phyloP scores from a whole-genome alignment of 371 early-diverging fungal species.

The Chytridium lagenaria region DNA sequence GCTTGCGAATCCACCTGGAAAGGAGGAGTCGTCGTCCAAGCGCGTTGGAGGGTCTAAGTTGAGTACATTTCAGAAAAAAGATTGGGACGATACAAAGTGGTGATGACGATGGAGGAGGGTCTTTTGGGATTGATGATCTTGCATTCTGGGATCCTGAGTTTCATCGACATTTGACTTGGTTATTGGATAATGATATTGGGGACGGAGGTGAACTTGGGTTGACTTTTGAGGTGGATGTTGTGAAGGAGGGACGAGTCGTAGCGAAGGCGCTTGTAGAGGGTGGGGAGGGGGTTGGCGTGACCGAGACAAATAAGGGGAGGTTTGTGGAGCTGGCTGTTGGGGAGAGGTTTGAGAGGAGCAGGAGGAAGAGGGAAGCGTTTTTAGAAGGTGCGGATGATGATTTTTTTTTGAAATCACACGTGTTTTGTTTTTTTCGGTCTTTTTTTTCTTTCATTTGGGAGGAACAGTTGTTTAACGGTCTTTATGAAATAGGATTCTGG shows the following conservation, averaged over 20 bases:
- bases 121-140: conserved; percentile 19
- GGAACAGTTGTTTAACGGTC: neutral
- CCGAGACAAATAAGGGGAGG: conserved; percentile 22
- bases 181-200: conserved; percentile 8
- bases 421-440: neutral
- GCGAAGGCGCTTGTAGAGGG: conserved; percentile 10
- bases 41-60: too few species aligned
- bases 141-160: conserved; percentile 19
- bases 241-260: conserved; percentile 1
- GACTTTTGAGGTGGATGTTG: conserved; percentile 6
- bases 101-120: neutral
- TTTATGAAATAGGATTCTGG: neutral
- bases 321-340: conserved; percentile 20
- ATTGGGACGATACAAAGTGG: too few species aligned
- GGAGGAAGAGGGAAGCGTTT: conserved; percentile 27
- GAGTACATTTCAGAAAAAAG: too few species aligned
- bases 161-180: conserved; percentile 27
- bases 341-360: neutral
- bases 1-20: neutral
- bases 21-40: too few species aligned
- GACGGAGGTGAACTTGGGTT: conserved; percentile 12
- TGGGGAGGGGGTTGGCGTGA: conserved; percentile 14
- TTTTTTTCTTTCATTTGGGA: neutral
- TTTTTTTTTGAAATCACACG: neutral
- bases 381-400: conserved; percentile 18